These are phyloP conservation scores for Penicillium polonicum DNA, from an alignment of 2,329 filamentous ascomycete genomes.

Conservation along the genomic window DNA sequence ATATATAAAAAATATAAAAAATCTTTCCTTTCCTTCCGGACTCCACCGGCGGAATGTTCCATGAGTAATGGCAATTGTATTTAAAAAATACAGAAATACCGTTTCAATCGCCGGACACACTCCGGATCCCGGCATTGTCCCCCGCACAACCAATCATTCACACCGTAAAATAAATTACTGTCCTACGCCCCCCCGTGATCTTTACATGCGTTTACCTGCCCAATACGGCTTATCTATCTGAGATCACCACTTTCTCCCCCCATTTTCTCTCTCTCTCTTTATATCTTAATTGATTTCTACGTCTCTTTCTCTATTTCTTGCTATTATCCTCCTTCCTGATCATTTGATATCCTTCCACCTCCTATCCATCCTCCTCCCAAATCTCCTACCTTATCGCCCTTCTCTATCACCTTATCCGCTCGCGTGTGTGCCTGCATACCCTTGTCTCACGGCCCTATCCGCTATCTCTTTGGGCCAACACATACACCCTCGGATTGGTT, in stretches of 20 bases:
- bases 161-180: constrained; percentile 9
- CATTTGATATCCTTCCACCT: background rate
- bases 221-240: constrained; percentile 27
- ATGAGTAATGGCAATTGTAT: constrained; percentile 14
- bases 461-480: constrained; percentile 7
- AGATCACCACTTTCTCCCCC: constrained; percentile 18
- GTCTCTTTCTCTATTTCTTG: constrained; percentile 12
- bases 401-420: constrained; percentile 6
- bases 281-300: constrained; percentile 2
- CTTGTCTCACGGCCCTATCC: constrained; percentile 8
- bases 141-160: constrained; percentile 13
- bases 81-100: background rate
- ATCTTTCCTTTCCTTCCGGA: constrained; percentile 4
- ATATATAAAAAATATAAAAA: background rate
- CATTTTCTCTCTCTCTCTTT: constrained; percentile 7
- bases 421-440: constrained; percentile 8
- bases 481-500: constrained; percentile 7
- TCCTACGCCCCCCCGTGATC: background rate
- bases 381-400: background rate
- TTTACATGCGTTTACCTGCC: constrained; percentile 19
- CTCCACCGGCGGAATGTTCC: constrained; percentile 29
- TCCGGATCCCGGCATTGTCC: constrained; percentile 16
- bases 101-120: background rate
- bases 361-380: background rate
- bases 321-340: constrained; percentile 10